Evolutionary conservation across 768 basidiomycete species (phyloP), one percentile per base, ranked within the genome.

Genomic region (Termitomyces sp.): DNA sequence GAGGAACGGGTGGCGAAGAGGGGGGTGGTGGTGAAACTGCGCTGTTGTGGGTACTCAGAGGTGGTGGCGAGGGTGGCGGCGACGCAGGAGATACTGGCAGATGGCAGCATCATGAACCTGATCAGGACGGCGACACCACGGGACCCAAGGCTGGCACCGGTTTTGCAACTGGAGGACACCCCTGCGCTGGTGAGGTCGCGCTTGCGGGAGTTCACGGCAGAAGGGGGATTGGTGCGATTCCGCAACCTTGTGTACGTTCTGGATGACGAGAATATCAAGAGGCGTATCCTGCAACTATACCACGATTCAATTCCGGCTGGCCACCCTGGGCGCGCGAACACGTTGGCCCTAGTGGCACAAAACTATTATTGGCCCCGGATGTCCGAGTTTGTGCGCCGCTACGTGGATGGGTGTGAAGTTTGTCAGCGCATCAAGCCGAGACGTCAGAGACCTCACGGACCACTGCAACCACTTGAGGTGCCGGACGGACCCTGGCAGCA

Each of bases 251-350:
- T 34, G 34, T 34, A 34, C 7, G 3, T 34, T 34, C 34, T 55
- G 12, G 43, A 62, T 4, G 17, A 31, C 40, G 12, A 36, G 15
- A 54, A 65, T 6, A 47, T 65, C 14, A 9, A 38, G 2, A 15
- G 54, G 6, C 12, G 25, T 11, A 62, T 65, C 77, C 6, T 67
- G 63, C 34, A 76, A 74, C 61, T 77, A 75, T 67, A 61, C 47
- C 31, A 69, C 66, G n/a, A 63, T 73, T 54, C 59, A 4, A 53
- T n/a, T 2, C 15, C 47, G 8, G 52, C 59, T 5, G 59, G 53
- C 9, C 51, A 60, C 46, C 59, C 52, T 8, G 52, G 59, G 2
- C 11, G 32, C 3, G 43, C 32, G 32, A 60, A 60, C 14, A 60
- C 25, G 3, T 31, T 60, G 34, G 59, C 43, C 46, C 61, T 69